Percentiles rank a stretch among this genome's conserved stretches.
Conservation (phyloP, 352 stramenopile genomes). For the Phytophthora aleatoria region DNA sequence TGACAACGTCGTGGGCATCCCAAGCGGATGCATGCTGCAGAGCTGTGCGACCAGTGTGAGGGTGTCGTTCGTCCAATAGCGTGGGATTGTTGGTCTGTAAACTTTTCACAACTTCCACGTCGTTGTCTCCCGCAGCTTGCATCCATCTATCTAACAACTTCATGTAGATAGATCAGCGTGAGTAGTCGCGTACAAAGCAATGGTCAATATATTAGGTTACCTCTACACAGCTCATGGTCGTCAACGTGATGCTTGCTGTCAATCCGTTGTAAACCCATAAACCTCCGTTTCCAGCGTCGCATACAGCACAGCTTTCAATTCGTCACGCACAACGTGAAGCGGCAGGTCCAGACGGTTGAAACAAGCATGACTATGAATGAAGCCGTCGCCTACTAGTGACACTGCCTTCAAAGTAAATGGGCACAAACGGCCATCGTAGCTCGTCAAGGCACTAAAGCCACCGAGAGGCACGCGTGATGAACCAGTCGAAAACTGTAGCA, state of each 20-base stretch:
- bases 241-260: background rate
- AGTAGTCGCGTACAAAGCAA: slow-evolving; percentile 19
- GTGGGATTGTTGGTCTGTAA: slow-evolving; percentile 11
- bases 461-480: slow-evolving; percentile 55
- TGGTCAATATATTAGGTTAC: slow-evolving; percentile 16
- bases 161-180: slow-evolving; percentile 4
- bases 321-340: slow-evolving; percentile 87
- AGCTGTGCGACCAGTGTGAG: slow-evolving; percentile 22
- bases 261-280: slow-evolving; percentile 70
- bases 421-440: slow-evolving; percentile 54
- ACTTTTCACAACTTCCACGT: slow-evolving; percentile 4
- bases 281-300: slow-evolving; percentile 53
- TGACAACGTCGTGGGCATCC: slow-evolving; percentile 18
- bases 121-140: slow-evolving; percentile 18
- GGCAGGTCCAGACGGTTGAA: slow-evolving; percentile 93
- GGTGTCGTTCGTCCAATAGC: slow-evolving; percentile 26
- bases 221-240: background rate
- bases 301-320: slow-evolving; percentile 62
- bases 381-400: slow-evolving; percentile 37
- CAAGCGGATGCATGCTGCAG: slow-evolving; percentile 26
- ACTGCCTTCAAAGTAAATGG: slow-evolving; percentile 55
- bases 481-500: slow-evolving; percentile 65
- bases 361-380: slow-evolving; percentile 61
- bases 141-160: slow-evolving; percentile 22
- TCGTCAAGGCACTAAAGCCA: slow-evolving; percentile 57